phyloP scores from a whole-genome alignment of 352 stramenopile genomes.

The Pythium periplocum region DNA sequence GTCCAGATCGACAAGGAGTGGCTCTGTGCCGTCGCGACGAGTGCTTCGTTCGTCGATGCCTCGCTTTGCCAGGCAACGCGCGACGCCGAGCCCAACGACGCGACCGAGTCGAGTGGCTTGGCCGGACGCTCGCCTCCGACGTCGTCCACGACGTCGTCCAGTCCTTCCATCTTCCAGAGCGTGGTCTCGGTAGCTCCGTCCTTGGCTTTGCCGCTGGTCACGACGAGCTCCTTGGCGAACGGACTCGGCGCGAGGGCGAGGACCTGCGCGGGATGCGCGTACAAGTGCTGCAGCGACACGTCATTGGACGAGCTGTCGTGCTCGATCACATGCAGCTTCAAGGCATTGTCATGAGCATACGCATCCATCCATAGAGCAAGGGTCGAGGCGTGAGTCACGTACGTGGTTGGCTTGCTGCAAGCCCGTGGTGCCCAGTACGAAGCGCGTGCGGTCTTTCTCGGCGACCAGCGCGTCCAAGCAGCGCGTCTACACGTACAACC shows the following conservation, averaged over 20 bases:
- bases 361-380: too few relatives aligned
- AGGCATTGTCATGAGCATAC: not conserved
- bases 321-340: conserved; percentile 58
- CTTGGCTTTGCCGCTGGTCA: conserved; percentile 45
- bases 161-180: conserved; percentile 41
- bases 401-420: conserved; percentile 71
- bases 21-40: conserved; percentile 11
- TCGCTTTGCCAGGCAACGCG: conserved; percentile 34
- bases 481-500: conserved; percentile 30
- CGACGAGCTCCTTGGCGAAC: conserved; percentile 37
- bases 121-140: conserved; percentile 6
- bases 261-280: conserved; percentile 41
- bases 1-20: conserved; percentile 39
- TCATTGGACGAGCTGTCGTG: conserved; percentile 36
- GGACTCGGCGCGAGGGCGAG: conserved; percentile 45
- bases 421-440: conserved; percentile 57
- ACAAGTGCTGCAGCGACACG: conserved; percentile 32
- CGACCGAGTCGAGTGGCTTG: conserved; percentile 30
- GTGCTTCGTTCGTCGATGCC: conserved; percentile 1
- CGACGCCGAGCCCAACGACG: conserved; percentile 14
- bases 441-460: conserved; percentile 57
- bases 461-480: conserved; percentile 61
- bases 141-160: conserved; percentile 10
- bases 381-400: not conserved
- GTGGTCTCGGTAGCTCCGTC: conserved; percentile 28